Base-by-base conservation (phyloP, 805 yeast species). In the Pichia heedii region DNA sequence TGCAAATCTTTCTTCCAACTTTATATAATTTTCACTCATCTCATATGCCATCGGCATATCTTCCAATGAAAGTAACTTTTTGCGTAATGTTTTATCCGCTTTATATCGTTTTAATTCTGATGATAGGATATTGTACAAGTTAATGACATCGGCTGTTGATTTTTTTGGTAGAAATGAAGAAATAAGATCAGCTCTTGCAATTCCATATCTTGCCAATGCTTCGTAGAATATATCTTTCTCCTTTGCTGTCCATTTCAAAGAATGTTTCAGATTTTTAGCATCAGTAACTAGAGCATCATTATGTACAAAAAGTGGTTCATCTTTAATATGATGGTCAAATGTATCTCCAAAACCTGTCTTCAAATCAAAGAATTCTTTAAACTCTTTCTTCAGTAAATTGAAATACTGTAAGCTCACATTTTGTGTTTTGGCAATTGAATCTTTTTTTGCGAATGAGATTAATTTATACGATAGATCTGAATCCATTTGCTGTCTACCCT, bases 141-240 rank as follows among this genome's bases (percentile, higher is more conserved):
- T 56, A 39, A 61, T 39, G 7, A 79, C 69, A 46, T 77, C 79
- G 1, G 62, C 26, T 4, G 53, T 46, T 4, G 74, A 60, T 51
- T 78, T 79, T 5, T 52, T 46, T 0, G 69, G 69, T 6, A 79
- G 47, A 13, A 61, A 51, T 2, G 50, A 51, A 13, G 58, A 52
- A 1, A 79, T 71, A 12, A 55, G 41, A 9, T 74, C 76, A 1
- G 66, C 41, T n/a, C 69, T 53, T 42, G 68, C 68, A 20, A 76
- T 77, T 3, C 79, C 70, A 50, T 65, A 70, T 29, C 79, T 59
- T 1, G 73, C 68, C 27, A 79, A 54, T 20, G 69, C 62, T 19
- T 63, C 61, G 55, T 77, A 79, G 55, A 79, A 79, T 13, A 43
- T 33, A 19, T 71, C 73, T 50, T 79, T 78, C 43, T 79, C 84